Percentiles rank a stretch among this genome's conserved stretches.
Conservation (phyloP, 2,329 filamentous ascomycete genomes). For the Penicillium digitatum region DNA sequence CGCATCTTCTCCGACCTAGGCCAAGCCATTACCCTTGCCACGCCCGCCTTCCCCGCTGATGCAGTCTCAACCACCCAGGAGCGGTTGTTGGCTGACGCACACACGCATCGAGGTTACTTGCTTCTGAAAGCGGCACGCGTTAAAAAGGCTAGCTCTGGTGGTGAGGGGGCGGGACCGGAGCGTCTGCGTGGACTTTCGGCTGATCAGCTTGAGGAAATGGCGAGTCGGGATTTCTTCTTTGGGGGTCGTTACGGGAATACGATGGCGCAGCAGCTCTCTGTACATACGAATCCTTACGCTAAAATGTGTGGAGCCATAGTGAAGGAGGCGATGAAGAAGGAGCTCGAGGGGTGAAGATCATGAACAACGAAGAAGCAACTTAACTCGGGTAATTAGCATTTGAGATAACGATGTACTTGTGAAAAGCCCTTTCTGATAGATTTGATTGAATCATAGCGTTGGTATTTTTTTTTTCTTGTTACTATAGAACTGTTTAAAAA, state of each 20-base stretch:
- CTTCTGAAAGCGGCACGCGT: conserved; percentile 38
- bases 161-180: conserved; percentile 22
- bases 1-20: conserved; percentile 37
- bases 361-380: not conserved
- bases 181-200: conserved; percentile 33
- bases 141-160: conserved; percentile 12
- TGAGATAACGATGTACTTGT: not conserved
- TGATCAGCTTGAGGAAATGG: conserved; percentile 52
- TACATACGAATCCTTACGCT: conserved; percentile 60
- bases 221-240: conserved; percentile 52
- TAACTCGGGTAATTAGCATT: not conserved
- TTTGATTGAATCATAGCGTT: not conserved
- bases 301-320: conserved; percentile 62
- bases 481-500: not conserved
- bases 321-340: conserved; percentile 56
- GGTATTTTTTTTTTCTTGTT: too few relatives aligned
- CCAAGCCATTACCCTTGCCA: conserved; percentile 46
- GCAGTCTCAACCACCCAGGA: conserved; percentile 48
- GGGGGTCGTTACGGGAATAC: conserved; percentile 56
- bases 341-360: conserved; percentile 40
- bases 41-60: conserved; percentile 38
- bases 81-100: conserved; percentile 50
- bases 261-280: conserved; percentile 54
- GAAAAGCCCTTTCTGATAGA: not conserved
- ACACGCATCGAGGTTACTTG: conserved; percentile 53